phyloP scores from a whole-genome alignment of 2,329 filamentous ascomycete genomes.

The Colletotrichum tanaceti region DNA sequence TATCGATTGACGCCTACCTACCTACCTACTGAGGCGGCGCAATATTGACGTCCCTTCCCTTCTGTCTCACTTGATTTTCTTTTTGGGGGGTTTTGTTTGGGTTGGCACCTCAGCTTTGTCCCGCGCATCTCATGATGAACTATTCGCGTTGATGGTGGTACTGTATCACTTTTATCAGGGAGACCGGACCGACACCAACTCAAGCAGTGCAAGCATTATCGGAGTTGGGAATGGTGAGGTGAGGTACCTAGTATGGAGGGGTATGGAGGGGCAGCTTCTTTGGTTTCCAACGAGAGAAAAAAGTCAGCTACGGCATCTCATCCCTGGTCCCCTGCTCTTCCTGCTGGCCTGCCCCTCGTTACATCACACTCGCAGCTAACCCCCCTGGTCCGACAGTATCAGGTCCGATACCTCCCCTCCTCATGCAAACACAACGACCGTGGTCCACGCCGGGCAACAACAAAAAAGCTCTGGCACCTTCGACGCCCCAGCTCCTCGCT shows the following conservation, averaged over 20 bases:
- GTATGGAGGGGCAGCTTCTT: constrained; percentile 36
- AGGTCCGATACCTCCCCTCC: constrained; percentile 32
- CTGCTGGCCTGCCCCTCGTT: constrained; percentile 39
- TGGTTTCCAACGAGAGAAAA: constrained; percentile 35
- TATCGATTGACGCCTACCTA: background rate
- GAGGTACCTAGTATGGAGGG: constrained; percentile 30
- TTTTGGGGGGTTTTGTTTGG: background rate
- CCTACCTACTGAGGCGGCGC: background rate
- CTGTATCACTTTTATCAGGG: background rate
- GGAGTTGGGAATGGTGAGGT: constrained; percentile 20
- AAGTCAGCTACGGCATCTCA: constrained; percentile 37
- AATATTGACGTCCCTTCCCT: constrained; percentile 15
- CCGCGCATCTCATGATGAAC: constrained; percentile 18
- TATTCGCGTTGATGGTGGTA: no score
- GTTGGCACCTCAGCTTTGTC: constrained; percentile 29
- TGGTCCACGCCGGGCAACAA: constrained; percentile 24
- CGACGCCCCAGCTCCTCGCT: constrained; percentile 17
- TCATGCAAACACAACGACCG: constrained; percentile 12
- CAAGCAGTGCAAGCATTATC: constrained; percentile 18
- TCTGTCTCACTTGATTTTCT: constrained; percentile 26
- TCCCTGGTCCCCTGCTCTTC: constrained; percentile 30
- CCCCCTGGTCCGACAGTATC: constrained; percentile 32
- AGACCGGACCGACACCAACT: constrained; percentile 27
- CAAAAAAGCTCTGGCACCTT: constrained; percentile 31
- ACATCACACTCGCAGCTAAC: constrained; percentile 38